These are phyloP conservation scores for Corinectria fuckeliana DNA, from an alignment of 2,329 filamentous ascomycete species.

Conservation along the genomic window DNA sequence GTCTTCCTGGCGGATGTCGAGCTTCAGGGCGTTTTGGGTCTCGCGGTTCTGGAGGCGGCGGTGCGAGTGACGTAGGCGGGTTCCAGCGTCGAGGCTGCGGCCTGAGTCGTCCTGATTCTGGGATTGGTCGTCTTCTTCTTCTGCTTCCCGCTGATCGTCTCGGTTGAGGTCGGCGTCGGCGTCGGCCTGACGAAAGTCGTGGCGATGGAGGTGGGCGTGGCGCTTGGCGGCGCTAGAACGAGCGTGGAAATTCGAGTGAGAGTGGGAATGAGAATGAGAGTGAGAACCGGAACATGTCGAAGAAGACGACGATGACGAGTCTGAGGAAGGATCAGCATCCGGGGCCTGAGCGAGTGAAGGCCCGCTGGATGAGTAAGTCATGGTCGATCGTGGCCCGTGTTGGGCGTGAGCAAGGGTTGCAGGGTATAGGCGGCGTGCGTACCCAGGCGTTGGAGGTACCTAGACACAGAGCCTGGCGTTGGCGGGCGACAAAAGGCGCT, in stretches of 20 bases:
- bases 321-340: conserved; percentile 34
- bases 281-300: conserved; percentile 31
- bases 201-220: conserved; percentile 28
- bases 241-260: conserved; percentile 25
- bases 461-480: neutral
- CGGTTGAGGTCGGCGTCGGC: conserved; percentile 18
- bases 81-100: conserved; percentile 30
- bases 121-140: conserved; percentile 15
- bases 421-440: too few species aligned
- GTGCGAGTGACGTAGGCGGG: conserved; percentile 29
- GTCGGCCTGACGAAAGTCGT: conserved; percentile 12
- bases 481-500: neutral
- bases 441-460: conserved; percentile 5
- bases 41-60: conserved; percentile 37
- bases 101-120: conserved; percentile 30
- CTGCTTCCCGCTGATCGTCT: too few species aligned
- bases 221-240: conserved; percentile 26
- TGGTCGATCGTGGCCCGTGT: conserved; percentile 39
- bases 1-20: conserved; percentile 25
- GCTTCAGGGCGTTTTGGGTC: conserved; percentile 25
- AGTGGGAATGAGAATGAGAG: conserved; percentile 37
- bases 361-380: conserved; percentile 45
- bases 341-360: conserved; percentile 49
- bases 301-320: conserved; percentile 26
- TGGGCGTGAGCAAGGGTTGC: conserved; percentile 34